phyloP scores from a whole-genome alignment of 176 grass and related monocot species.

The Triticum monococcum region DNA sequence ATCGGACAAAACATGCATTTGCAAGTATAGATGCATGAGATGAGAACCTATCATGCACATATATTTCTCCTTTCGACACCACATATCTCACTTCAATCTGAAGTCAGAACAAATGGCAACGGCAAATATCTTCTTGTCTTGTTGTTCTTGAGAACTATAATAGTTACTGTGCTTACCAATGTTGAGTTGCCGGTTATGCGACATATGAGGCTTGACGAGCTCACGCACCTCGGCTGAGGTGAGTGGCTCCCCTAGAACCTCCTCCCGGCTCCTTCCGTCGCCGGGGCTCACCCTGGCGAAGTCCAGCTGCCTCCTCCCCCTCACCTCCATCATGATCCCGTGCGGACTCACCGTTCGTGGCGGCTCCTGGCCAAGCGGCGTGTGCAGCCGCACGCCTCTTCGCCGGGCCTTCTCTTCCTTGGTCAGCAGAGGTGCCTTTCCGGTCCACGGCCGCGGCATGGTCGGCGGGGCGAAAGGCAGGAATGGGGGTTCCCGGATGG shows the following conservation, averaged over 20 bases:
- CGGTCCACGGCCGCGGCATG: conserved; percentile 97
- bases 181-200: conserved; percentile 86
- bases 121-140: not conserved
- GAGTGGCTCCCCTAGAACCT: conserved; percentile 81
- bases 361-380: conserved; percentile 63
- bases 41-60: not conserved
- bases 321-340: conserved; percentile 69
- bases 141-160: conserved; percentile 2
- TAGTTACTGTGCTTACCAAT: conserved; percentile 51
- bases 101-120: not conserved
- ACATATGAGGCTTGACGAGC: conserved; percentile 72
- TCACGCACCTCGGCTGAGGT: conserved; percentile 52
- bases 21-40: not conserved
- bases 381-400: conserved; percentile 67
- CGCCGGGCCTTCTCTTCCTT: conserved; percentile 93
- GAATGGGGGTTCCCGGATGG: conserved; percentile 96
- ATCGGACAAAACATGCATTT: not conserved
- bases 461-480: conserved; percentile 90
- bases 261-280: conserved; percentile 67
- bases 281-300: conserved; percentile 51
- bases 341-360: conserved; percentile 36
- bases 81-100: not conserved
- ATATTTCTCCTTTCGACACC: not conserved
- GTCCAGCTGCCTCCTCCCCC: conserved; percentile 53
- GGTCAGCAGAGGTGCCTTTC: conserved; percentile 83